These are phyloP conservation scores for Rhodotorula sp. DNA, from an alignment of 1,284 basidiomycete genomes.

Conservation along the genomic window DNA sequence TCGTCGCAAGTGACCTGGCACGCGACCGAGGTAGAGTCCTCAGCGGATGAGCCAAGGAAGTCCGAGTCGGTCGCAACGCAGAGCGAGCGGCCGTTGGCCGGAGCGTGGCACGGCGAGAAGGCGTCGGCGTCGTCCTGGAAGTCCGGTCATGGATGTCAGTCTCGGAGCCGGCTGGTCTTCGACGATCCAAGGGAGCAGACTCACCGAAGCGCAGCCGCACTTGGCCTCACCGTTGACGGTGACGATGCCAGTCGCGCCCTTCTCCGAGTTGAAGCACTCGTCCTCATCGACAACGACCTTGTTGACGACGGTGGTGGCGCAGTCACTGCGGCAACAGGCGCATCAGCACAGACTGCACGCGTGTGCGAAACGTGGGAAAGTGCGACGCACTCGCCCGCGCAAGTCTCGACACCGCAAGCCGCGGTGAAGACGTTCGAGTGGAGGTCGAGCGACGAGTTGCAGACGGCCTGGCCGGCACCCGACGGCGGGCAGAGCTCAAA, in stretches of 20 bases:
- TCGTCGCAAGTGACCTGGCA: slow-evolving; percentile 37
- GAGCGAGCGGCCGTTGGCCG: slow-evolving; percentile 36
- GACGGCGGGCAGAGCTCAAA: slow-evolving; percentile 38
- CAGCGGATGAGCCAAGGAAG: slow-evolving; percentile 33
- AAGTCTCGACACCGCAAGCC: slow-evolving; percentile 31
- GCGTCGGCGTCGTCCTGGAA: slow-evolving; percentile 27
- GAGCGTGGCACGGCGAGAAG: slow-evolving; percentile 32
- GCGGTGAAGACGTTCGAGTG: slow-evolving; percentile 32
- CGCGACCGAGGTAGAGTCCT: slow-evolving; percentile 21
- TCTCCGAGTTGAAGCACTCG: slow-evolving; percentile 38
- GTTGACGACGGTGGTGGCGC: slow-evolving; percentile 40
- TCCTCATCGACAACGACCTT: slow-evolving; percentile 29
- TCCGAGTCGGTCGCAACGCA: slow-evolving; percentile 37
- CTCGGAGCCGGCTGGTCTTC: too few species aligned
- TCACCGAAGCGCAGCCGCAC: slow-evolving; percentile 37
- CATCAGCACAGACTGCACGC: fast-evolving
- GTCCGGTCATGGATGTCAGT: not conserved
- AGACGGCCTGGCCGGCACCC: slow-evolving; percentile 26
- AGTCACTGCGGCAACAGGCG: slow-evolving; percentile 17
- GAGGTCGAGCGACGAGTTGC: slow-evolving; percentile 39
- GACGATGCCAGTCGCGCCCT: slow-evolving; percentile 33
- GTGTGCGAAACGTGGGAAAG: not conserved
- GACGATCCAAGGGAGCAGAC: not conserved
- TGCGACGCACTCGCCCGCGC: slow-evolving; percentile 31
- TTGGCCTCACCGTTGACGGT: slow-evolving; percentile 33